phyloP scores from a whole-genome alignment of 768 basidiomycete genomes.

The Tricholoma terreum region DNA sequence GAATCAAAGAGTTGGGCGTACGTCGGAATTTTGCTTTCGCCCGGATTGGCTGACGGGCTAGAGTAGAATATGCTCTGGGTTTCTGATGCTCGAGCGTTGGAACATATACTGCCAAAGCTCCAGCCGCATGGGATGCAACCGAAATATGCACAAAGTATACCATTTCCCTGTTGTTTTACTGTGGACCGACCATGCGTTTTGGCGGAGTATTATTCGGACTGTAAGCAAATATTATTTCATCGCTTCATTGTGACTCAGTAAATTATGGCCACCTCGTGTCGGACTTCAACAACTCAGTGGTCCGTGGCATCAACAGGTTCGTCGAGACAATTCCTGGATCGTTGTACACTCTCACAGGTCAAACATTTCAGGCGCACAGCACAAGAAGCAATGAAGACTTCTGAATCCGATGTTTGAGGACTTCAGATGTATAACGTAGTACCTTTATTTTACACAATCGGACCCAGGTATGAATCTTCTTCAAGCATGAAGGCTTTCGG shows the following conservation, averaged over 20 bases:
- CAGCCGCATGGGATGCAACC: background rate
- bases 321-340: background rate
- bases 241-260: no score
- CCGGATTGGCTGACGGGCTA: background rate
- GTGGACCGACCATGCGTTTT: background rate
- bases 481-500: background rate
- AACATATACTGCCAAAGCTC: background rate
- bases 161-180: background rate
- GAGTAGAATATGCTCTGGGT: background rate
- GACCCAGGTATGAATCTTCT: background rate
- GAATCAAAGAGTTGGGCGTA: background rate
- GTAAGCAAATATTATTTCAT: background rate
- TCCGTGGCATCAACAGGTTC: background rate
- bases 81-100: background rate
- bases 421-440: background rate
- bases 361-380: background rate
- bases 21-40: background rate
- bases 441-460: background rate
- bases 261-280: no score
- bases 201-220: background rate
- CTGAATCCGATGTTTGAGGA: background rate
- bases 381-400: background rate
- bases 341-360: background rate
- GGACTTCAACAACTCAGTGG: background rate
- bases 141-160: background rate